These are phyloP conservation scores for Chalciporus sphaerocephalus DNA, from an alignment of 768 basidiomycete genomes.

Conservation along the genomic window DNA sequence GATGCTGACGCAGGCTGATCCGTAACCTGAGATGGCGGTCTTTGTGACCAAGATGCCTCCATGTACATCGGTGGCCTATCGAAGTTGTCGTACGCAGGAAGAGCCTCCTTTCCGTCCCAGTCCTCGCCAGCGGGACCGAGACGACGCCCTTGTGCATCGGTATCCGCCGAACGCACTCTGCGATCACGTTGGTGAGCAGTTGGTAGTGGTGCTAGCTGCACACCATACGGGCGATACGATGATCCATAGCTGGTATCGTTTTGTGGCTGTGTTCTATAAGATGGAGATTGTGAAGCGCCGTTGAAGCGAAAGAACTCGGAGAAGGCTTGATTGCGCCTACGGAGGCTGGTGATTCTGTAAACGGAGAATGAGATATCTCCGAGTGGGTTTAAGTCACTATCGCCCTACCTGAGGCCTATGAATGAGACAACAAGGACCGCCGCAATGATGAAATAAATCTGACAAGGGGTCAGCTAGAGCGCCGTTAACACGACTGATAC, in stretches of 20 bases:
- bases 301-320: constrained; percentile 21
- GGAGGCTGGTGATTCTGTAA: constrained; percentile 20
- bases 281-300: not conserved
- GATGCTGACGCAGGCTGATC: not conserved
- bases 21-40: not conserved
- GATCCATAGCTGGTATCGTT: constrained; percentile 3
- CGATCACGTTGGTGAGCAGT: constrained; percentile 19
- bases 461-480: not conserved
- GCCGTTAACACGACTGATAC: not conserved
- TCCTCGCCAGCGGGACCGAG: constrained; percentile 29
- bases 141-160: constrained; percentile 40
- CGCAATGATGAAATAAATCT: constrained; percentile 24
- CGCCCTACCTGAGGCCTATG: constrained; percentile 20
- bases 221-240: constrained; percentile 9
- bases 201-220: constrained; percentile 19
- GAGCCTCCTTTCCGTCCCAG: constrained; percentile 39
- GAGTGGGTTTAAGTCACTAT: not conserved
- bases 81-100: constrained; percentile 44
- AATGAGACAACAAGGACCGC: constrained; percentile 11
- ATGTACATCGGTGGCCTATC: constrained; percentile 48
- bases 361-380: constrained; percentile 5
- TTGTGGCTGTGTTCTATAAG: constrained; percentile 3
- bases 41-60: constrained; percentile 17
- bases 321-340: constrained; percentile 16
- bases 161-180: constrained; percentile 34